A percentile compares a stretch with the other conserved stretches of the same genome.
Conservation (phyloP, 1,139 yeast genomes). For the Suhomyces wounanorum region DNA sequence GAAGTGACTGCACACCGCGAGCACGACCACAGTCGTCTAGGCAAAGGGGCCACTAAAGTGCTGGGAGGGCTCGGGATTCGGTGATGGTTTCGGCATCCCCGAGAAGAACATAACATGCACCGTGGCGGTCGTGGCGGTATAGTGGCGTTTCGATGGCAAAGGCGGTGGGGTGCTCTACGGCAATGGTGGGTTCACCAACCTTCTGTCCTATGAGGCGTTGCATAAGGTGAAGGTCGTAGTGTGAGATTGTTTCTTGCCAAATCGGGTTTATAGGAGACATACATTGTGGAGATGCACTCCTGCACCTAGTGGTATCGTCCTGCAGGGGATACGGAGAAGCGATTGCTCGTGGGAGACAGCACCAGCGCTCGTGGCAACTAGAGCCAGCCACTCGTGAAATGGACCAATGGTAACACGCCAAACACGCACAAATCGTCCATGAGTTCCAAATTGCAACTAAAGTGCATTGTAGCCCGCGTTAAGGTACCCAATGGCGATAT, state of each 20-base stretch:
- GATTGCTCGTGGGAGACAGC: neutral
- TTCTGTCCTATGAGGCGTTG: neutral
- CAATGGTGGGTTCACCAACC: neutral
- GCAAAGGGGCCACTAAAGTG: neutral
- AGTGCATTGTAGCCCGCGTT: neutral
- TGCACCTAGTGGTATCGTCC: neutral
- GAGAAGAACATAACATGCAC: neutral
- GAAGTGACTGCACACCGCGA: slow-evolving; percentile 4
- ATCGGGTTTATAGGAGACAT: neutral
- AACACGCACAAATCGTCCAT: neutral
- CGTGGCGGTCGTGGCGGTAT: neutral
- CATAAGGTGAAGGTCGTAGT: neutral
- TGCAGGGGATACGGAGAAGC: neutral
- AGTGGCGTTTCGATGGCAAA: neutral
- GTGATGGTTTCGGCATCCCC: neutral
- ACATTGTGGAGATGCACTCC: slow-evolving; percentile 2
- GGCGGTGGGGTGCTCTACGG: neutral
- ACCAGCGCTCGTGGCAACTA: neutral
- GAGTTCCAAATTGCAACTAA: neutral
- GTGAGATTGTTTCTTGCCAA: neutral
- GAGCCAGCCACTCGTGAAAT: neutral
- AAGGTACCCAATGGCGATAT: neutral
- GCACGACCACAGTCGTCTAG: slow-evolving; percentile 2
- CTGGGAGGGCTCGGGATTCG: neutral
- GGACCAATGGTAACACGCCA: neutral